Evolutionary conservation across 1,284 basidiomycete genomes (phyloP).

Genomic region (Sparassis latifolia): DNA sequence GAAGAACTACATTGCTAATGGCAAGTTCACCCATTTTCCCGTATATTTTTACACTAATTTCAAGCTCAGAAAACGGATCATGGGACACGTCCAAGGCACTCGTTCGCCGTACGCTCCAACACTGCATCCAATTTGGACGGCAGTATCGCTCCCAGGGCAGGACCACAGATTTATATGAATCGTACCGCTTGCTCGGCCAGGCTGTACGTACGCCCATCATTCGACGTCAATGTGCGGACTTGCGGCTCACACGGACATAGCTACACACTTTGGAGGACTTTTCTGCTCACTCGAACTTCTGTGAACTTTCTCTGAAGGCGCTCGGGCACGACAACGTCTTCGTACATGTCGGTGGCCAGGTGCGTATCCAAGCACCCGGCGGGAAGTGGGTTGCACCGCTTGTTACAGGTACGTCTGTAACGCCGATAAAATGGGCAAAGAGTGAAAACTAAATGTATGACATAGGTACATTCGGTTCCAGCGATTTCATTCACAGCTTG

Average conservation of each 20-base stretch:
- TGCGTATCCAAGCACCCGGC: constrained; percentile 70
- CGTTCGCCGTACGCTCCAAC: constrained; percentile 72
- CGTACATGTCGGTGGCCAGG: constrained; percentile 83
- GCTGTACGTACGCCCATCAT: constrained; percentile 34
- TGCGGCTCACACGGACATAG: constrained; percentile 24
- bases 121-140: constrained; percentile 62
- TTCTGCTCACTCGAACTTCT: constrained; percentile 87
- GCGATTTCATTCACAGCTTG: constrained; percentile 79
- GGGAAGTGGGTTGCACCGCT: constrained; percentile 77
- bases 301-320: constrained; percentile 71
- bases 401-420: constrained; percentile 60
- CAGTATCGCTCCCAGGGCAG: constrained; percentile 49
- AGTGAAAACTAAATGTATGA: background rate
- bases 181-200: constrained; percentile 72
- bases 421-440: background rate
- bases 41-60: background rate
- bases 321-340: constrained; percentile 80
- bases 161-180: constrained; percentile 79
- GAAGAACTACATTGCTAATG: constrained; percentile 96
- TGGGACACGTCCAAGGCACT: constrained; percentile 91
- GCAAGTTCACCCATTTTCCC: constrained; percentile 23
- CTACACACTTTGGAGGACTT: constrained; percentile 85
- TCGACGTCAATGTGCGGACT: background rate
- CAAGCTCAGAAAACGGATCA: constrained; percentile 47
- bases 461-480: constrained; percentile 76